Evolutionary conservation across 2,329 filamentous ascomycete genomes (phyloP).

Genomic region (Colletotrichum sojae): DNA sequence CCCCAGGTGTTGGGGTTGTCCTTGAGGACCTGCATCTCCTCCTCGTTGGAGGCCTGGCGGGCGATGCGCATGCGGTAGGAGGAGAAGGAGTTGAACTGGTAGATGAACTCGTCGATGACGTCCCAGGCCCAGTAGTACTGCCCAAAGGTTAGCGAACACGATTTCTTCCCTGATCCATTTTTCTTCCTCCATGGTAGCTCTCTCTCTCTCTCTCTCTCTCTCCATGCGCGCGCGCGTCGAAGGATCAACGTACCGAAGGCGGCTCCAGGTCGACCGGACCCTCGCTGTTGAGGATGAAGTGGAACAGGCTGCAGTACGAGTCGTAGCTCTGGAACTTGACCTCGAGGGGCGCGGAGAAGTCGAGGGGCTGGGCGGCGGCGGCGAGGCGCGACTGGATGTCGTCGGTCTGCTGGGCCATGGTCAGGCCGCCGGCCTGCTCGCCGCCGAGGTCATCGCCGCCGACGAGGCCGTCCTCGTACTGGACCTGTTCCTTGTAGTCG

Average conservation of each 20-base stretch:
- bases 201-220: not conserved
- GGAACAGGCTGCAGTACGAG: conserved; percentile 99
- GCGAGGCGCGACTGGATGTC: conserved; percentile 94
- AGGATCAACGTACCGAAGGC: conserved; percentile 82
- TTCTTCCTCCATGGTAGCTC: not conserved
- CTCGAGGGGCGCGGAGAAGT: conserved; percentile 95
- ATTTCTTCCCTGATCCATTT: not conserved
- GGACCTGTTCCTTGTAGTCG: conserved; percentile 96
- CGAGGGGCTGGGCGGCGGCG: conserved; percentile 92
- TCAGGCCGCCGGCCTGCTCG: conserved; percentile 79
- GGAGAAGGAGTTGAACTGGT: conserved; percentile 99
- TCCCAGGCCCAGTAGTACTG: conserved; percentile 99
- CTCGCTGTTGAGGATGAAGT: conserved; percentile 99
- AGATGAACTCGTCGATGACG: conserved; percentile 99
- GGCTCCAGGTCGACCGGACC: conserved; percentile 98
- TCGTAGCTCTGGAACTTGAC: conserved; percentile 99
- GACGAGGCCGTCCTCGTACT: conserved; percentile 90
- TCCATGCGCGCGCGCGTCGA: not conserved
- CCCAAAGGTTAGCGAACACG: conserved; percentile 23
- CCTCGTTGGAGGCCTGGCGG: conserved; percentile 85
- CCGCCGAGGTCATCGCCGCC: conserved; percentile 75
- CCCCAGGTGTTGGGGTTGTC: conserved; percentile 99
- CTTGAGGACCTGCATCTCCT: conserved; percentile 90
- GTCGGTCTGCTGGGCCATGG: conserved; percentile 81
- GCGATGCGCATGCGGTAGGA: conserved; percentile 95